A percentile compares a stretch with the other conserved stretches of the same genome.
Conservation (phyloP, 2,329 filamentous ascomycete species). For the Ophiostoma pallidulum region DNA sequence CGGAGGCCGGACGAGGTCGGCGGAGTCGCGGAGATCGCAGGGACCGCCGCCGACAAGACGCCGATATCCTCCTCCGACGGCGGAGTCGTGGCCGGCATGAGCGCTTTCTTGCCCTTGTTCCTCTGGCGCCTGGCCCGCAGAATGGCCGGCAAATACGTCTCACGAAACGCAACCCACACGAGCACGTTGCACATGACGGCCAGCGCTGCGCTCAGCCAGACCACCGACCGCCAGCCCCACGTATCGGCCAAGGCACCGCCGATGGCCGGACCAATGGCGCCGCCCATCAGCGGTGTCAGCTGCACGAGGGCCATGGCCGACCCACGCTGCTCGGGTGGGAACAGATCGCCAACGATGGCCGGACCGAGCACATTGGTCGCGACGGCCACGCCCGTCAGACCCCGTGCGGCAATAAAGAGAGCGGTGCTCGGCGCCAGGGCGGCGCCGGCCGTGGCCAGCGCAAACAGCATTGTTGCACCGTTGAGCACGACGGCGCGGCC, state of each 20-base stretch:
- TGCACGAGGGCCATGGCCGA: slow-evolving; percentile 33
- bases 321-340: slow-evolving; percentile 44
- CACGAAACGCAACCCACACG: slow-evolving; percentile 23
- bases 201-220: slow-evolving; percentile 23
- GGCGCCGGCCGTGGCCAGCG: slow-evolving; percentile 34
- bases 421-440: slow-evolving; percentile 38
- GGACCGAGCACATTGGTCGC: slow-evolving; percentile 54
- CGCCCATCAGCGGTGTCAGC: slow-evolving; percentile 24
- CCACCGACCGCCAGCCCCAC: slow-evolving; percentile 27
- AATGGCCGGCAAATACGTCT: slow-evolving; percentile 35
- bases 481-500: slow-evolving; percentile 48
- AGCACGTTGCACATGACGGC: slow-evolving; percentile 18
- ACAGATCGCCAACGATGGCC: slow-evolving; percentile 57
- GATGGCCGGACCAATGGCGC: slow-evolving; percentile 23
- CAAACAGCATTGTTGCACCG: slow-evolving; percentile 41
- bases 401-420: slow-evolving; percentile 54
- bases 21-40: slow-evolving; percentile 14
- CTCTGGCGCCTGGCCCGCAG: slow-evolving; percentile 30
- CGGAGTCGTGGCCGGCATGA: background rate
- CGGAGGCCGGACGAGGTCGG: slow-evolving; percentile 35
- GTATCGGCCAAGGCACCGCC: slow-evolving; percentile 25
- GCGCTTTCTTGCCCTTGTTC: slow-evolving; percentile 19
- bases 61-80: slow-evolving; percentile 14
- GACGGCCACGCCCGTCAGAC: slow-evolving; percentile 55
- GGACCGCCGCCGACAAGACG: background rate